Base-by-base conservation (phyloP, 176 grass and related monocot species). In the Bromus sterilis region DNA sequence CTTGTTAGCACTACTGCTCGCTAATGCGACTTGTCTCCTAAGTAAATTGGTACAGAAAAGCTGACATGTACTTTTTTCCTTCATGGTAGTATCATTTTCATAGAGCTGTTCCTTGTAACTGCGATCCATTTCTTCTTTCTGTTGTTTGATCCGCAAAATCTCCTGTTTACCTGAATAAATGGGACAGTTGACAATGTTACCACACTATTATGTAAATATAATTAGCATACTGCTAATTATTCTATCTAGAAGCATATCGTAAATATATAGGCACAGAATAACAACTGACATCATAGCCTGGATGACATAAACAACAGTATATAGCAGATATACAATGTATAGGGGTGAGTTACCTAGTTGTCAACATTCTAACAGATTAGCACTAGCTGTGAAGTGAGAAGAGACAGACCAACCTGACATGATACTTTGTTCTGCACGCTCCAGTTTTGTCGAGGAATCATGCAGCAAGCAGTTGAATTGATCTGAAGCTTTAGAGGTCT, bases 41-140 rank as follows among this genome's bases (percentile, higher is more conserved):
- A 42, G 39, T 44, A 33, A 29, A 76, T 76, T 85, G 37, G 74
- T 57, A 82, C 21, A 84, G 58, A 78, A 77, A 72, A 66, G 37
- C 41, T 34, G 76, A 86, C 55, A 37, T 35, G 20, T 86, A 93
- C 95, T 86, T 94, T 94, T 98, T 81, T 83, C 90, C 75, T 79
- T 88, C 82, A 94, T 91, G 39, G 51, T 63, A 67, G 48, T 84
- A 79, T 91, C 81, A 82, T 85, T 86, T 81, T 71, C 69, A 84
- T 58, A 82, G 15, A 89, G 55, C 43, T 84, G 72, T 48, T 91
- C 75, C 58, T 76, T 91, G 75, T 93, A 85, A 81, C 82, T 71
- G 62, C 35, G 88, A 66, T 94, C 86, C 75, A 91, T 87, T 83
- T 94, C 84, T 82, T 98, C 88, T 83, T 94, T 98, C 82, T 97